These are phyloP conservation scores for Oenanthe javanica DNA, from an alignment of 140 eudicot genomes.

Conservation along the genomic window DNA sequence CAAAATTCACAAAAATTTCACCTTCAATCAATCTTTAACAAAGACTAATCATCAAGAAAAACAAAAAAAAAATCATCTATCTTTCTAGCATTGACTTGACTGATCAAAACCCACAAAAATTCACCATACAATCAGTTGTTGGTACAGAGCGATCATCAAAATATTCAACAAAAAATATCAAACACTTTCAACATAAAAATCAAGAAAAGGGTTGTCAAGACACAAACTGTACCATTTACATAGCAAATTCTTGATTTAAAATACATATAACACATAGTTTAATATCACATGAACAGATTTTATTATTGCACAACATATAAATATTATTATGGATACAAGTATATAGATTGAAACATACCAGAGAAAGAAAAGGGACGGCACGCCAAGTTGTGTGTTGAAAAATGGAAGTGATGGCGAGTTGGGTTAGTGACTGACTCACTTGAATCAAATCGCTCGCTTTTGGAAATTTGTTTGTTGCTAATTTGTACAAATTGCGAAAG, in stretches of 20 bases:
- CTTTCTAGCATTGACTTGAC: slow-evolving; percentile 3
- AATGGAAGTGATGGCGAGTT: slow-evolving; percentile 1
- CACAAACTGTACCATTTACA: not conserved
- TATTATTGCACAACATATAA: not conserved
- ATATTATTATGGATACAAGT: not conserved
- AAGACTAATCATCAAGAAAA: not conserved
- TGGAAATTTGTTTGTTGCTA: not conserved
- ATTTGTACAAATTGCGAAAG: not conserved
- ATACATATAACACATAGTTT: not conserved
- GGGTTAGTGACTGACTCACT: not conserved
- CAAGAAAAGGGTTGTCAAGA: not conserved
- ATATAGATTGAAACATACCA: not conserved
- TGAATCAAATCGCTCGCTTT: not conserved
- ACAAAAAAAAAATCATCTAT: slow-evolving; percentile 24
- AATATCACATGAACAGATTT: not conserved
- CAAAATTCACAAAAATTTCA: slow-evolving; percentile 6
- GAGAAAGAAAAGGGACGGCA: not conserved
- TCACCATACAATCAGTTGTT: not conserved
- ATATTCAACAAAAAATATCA: not conserved
- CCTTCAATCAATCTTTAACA: not conserved
- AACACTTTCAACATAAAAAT: not conserved
- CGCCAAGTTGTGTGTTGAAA: not conserved
- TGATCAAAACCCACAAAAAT: slow-evolving; percentile 20
- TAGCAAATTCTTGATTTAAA: not conserved
- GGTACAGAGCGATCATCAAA: not conserved